phyloP scores from a whole-genome alignment of 345 rosid species.

The Dipteronia dyeriana region DNA sequence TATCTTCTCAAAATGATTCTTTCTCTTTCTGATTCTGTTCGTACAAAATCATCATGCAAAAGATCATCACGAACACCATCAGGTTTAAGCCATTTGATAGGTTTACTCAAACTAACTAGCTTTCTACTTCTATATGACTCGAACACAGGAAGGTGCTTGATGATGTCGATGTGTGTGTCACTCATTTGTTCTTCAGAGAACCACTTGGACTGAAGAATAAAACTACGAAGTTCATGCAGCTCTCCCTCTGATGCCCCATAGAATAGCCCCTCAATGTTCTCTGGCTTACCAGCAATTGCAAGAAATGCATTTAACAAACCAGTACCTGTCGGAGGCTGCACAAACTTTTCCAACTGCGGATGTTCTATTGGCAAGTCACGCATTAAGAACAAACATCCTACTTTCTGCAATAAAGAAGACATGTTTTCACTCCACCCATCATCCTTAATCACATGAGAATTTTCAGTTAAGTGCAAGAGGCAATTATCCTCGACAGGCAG shows the following conservation, averaged over 20 bases:
- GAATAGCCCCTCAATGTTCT: slow-evolving; percentile 60
- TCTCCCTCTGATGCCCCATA: slow-evolving; percentile 72
- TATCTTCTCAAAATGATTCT: slow-evolving; percentile 62
- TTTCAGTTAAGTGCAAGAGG: slow-evolving; percentile 70
- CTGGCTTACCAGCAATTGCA: slow-evolving; percentile 65
- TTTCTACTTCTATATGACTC: slow-evolving; percentile 78
- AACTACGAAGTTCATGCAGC: slow-evolving; percentile 82
- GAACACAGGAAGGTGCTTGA: slow-evolving; percentile 81
- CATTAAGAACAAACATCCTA: slow-evolving; percentile 82
- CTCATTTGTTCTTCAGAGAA: slow-evolving; percentile 70
- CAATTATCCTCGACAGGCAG: slow-evolving; percentile 71
- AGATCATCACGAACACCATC: slow-evolving; percentile 73
- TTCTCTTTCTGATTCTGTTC: slow-evolving; percentile 87
- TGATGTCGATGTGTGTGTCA: slow-evolving; percentile 57
- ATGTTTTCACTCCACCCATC: slow-evolving; percentile 97
- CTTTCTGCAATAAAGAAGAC: slow-evolving; percentile 78
- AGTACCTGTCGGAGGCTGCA: slow-evolving; percentile 81
- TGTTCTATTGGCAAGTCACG: slow-evolving; percentile 67
- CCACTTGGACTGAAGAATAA: slow-evolving; percentile 95
- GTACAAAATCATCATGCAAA: slow-evolving; percentile 79
- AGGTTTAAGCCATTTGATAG: slow-evolving; percentile 86
- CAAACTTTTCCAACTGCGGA: slow-evolving; percentile 76
- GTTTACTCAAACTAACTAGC: slow-evolving; percentile 64
- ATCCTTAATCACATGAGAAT: slow-evolving; percentile 70
- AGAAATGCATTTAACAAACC: slow-evolving; percentile 82